These are phyloP conservation scores for Cladophialophora immunda DNA, from an alignment of 2,329 filamentous ascomycete genomes.

Conservation along the genomic window DNA sequence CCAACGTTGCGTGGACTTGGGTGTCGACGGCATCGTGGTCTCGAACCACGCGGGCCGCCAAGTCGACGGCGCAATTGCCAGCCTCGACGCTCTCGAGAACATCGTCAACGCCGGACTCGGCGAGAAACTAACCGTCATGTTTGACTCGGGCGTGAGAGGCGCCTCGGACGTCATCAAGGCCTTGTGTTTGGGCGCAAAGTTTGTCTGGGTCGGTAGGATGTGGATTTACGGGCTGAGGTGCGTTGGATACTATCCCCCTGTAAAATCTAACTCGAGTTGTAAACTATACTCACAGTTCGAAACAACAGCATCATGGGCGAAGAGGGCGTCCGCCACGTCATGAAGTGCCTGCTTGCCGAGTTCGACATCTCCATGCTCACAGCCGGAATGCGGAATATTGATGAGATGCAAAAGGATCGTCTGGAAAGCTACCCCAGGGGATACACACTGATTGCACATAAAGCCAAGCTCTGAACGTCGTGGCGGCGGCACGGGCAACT, in stretches of 20 bases:
- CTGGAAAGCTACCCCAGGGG: slow-evolving; percentile 55
- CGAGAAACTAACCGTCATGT: slow-evolving; percentile 64
- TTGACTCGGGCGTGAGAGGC: slow-evolving; percentile 66
- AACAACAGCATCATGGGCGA: slow-evolving; percentile 64
- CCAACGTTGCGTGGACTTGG: slow-evolving; percentile 64
- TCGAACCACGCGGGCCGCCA: slow-evolving; percentile 76
- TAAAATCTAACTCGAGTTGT: not conserved
- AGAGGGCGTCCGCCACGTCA: slow-evolving; percentile 67
- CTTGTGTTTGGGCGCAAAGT: slow-evolving; percentile 68
- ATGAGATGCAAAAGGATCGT: slow-evolving; percentile 56
- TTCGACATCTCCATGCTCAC: slow-evolving; percentile 70
- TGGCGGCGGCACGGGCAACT: not conserved
- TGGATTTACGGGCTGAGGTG: slow-evolving; percentile 65
- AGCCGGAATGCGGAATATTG: slow-evolving; percentile 62
- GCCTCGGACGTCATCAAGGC: slow-evolving; percentile 69
- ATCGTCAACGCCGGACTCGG: slow-evolving; percentile 62
- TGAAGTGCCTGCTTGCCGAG: slow-evolving; percentile 69
- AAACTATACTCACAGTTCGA: not conserved
- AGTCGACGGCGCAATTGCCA: slow-evolving; percentile 68
- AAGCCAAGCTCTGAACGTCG: slow-evolving; percentile 40
- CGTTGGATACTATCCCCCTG: slow-evolving; percentile 1
- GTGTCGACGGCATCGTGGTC: slow-evolving; percentile 73
- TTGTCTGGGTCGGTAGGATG: slow-evolving; percentile 68
- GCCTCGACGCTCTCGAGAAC: slow-evolving; percentile 67
- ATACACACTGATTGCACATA: slow-evolving; percentile 51